Percentiles rank a stretch among this genome's conserved stretches.
Evolutionary conservation across 2,329 filamentous ascomycete species (phyloP).

Genomic region (Botryosphaeria dothidea): DNA sequence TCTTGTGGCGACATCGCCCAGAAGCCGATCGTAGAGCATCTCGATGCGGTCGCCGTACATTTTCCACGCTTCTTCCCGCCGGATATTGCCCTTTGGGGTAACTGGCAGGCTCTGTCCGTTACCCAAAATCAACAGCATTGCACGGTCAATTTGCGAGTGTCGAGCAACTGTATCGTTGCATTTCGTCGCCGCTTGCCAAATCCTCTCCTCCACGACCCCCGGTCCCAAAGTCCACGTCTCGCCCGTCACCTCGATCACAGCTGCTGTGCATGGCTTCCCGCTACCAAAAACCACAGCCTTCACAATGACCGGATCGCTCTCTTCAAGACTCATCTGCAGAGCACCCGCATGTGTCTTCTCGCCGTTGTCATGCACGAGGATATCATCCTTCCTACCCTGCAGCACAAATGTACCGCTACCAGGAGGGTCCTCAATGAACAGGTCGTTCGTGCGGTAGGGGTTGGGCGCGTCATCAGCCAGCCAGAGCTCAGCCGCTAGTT

Average conservation of each 20-base stretch:
- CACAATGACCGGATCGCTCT: constrained; percentile 23
- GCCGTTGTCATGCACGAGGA: constrained; percentile 34
- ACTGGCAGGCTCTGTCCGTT: constrained; percentile 28
- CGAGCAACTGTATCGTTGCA: neutral
- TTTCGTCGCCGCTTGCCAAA: neutral
- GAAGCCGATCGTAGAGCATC: constrained; percentile 8
- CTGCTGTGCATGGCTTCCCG: constrained; percentile 26
- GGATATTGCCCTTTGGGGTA: constrained; percentile 35
- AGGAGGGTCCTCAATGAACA: constrained; percentile 33
- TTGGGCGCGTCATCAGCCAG: constrained; percentile 23
- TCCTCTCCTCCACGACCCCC: neutral
- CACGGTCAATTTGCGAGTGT: constrained; percentile 27
- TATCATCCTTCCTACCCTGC: constrained; percentile 34
- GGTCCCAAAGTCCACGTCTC: neutral
- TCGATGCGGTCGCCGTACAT: constrained; percentile 28
- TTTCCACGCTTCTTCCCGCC: constrained; percentile 30
- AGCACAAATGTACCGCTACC: constrained; percentile 32
- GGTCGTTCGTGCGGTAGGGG: constrained; percentile 32
- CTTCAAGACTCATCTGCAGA: constrained; percentile 29
- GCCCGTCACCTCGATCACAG: constrained; percentile 28
- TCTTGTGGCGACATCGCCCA: neutral
- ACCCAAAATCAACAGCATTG: constrained; percentile 30
- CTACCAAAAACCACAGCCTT: constrained; percentile 20
- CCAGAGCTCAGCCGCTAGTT: constrained; percentile 36
- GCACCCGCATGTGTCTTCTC: constrained; percentile 35